Evolutionary conservation across 257 asterid species (phyloP).

Genomic region (Anisodus acutangulus): DNA sequence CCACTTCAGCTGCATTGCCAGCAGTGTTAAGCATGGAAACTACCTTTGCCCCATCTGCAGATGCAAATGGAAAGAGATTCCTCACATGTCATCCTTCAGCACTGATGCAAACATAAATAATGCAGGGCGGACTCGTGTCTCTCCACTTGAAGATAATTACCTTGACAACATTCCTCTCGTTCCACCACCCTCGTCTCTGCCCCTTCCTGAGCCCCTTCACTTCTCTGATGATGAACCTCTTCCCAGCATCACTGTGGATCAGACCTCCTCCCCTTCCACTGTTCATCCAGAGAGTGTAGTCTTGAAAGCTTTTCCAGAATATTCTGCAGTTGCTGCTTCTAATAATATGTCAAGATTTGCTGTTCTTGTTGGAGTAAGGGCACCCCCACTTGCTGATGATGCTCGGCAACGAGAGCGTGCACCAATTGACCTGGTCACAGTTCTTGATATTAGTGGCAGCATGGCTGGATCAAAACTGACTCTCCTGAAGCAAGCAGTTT

Average conservation of each 20-base stretch:
- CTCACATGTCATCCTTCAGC: constrained; percentile 31
- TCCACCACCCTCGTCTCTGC: not conserved
- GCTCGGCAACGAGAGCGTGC: constrained; percentile 34
- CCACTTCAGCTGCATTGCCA: constrained; percentile 47
- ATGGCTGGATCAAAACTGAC: constrained; percentile 44
- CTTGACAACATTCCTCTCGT: constrained; percentile 8
- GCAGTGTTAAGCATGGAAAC: constrained; percentile 46
- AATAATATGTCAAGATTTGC: constrained; percentile 38
- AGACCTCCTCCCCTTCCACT: not conserved
- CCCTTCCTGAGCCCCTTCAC: constrained; percentile 25
- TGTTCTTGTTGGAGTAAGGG: constrained; percentile 48
- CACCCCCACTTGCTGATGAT: constrained; percentile 38
- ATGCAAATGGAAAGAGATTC: constrained; percentile 46
- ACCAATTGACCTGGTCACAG: constrained; percentile 52
- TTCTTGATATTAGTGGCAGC: constrained; percentile 54
- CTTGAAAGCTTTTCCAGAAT: constrained; percentile 39
- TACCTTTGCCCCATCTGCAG: constrained; percentile 47
- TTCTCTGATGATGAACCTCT: constrained; percentile 49
- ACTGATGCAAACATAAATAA: constrained; percentile 21
- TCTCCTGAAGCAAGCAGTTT: constrained; percentile 42
- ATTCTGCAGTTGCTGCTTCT: constrained; percentile 41
- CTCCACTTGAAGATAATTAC: constrained; percentile 31
- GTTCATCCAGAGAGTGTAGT: constrained; percentile 14
- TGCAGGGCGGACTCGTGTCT: constrained; percentile 34
- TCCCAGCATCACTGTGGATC: constrained; percentile 26